Evolutionary conservation across 1,139 yeast genomes (phyloP).

Genomic region (Saccharomyces hybrid): DNA sequence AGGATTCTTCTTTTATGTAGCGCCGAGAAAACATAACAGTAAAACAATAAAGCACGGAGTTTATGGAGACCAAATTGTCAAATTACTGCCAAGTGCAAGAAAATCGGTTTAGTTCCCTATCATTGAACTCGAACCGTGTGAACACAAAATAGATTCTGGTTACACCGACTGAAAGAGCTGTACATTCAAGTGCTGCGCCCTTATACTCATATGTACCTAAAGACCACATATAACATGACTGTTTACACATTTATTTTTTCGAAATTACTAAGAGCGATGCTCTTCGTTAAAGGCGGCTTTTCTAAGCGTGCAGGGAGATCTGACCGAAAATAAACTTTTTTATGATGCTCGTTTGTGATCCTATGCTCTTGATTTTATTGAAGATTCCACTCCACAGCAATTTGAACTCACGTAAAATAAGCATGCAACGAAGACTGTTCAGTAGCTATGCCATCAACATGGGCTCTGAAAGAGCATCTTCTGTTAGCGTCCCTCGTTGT

Average conservation of each 20-base stretch:
- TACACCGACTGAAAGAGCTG: not conserved
- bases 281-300: not conserved
- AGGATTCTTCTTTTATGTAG: not conserved
- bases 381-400: not conserved
- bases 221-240: not conserved
- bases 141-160: not conserved
- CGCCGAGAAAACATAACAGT: not conserved
- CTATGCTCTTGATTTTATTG: not conserved
- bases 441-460: not conserved
- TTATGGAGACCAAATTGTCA: not conserved
- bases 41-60: not conserved
- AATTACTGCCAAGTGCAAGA: not conserved
- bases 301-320: not conserved
- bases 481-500: not conserved
- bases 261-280: not conserved
- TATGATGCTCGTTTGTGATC: not conserved
- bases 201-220: not conserved
- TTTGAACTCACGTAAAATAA: not conserved
- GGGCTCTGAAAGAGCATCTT: not conserved
- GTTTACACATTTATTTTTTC: not conserved
- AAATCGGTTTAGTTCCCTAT: too few species aligned
- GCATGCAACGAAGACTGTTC: not conserved
- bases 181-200: not conserved
- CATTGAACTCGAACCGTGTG: too few species aligned
- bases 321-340: not conserved